A percentile compares a stretch with the other conserved stretches of the same genome.
Evolutionary conservation across 345 rosid genomes (phyloP).

Genomic region (Eucalyptus tenuipes): DNA sequence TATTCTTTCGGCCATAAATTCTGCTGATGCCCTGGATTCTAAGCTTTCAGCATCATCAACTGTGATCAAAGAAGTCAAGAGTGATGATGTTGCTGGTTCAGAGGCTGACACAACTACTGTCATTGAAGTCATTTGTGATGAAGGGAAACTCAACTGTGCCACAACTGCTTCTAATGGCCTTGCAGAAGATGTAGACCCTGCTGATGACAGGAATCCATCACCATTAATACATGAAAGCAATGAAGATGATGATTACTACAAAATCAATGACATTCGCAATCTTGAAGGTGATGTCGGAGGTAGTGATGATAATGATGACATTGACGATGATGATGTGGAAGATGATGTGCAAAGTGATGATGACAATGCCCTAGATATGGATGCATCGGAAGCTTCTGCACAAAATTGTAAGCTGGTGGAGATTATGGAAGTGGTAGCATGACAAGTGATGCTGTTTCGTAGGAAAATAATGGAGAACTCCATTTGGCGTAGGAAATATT

Average conservation of each 20-base stretch:
- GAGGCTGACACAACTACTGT: constrained; percentile 2
- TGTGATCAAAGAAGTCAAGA: constrained; percentile 21
- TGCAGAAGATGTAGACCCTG: constrained; percentile 18
- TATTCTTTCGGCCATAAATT: constrained; percentile 40
- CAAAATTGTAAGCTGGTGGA: constrained; percentile 17
- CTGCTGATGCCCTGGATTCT: constrained; percentile 16
- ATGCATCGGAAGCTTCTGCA: constrained; percentile 15
- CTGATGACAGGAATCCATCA: constrained; percentile 2
- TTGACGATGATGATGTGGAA: background rate
- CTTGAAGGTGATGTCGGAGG: constrained; percentile 9
- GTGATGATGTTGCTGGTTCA: constrained; percentile 4
- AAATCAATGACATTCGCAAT: constrained; percentile 8
- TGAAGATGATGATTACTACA: constrained; percentile 16
- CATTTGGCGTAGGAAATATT: constrained; percentile 1
- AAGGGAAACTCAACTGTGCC: constrained; percentile 16
- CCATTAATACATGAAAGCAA: constrained; percentile 14
- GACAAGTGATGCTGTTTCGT: background rate
- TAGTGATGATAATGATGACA: background rate
- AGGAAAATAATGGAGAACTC: background rate
- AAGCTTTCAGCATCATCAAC: constrained; percentile 34
- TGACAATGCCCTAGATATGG: constrained; percentile 21
- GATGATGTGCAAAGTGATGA: constrained; percentile 9
- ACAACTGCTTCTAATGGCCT: constrained; percentile 7
- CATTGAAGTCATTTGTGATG: constrained; percentile 16
- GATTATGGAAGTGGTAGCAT: constrained; percentile 22